phyloP scores from a whole-genome alignment of 495 filamentous ascomycete species.

The Penicillium coffeae region DNA sequence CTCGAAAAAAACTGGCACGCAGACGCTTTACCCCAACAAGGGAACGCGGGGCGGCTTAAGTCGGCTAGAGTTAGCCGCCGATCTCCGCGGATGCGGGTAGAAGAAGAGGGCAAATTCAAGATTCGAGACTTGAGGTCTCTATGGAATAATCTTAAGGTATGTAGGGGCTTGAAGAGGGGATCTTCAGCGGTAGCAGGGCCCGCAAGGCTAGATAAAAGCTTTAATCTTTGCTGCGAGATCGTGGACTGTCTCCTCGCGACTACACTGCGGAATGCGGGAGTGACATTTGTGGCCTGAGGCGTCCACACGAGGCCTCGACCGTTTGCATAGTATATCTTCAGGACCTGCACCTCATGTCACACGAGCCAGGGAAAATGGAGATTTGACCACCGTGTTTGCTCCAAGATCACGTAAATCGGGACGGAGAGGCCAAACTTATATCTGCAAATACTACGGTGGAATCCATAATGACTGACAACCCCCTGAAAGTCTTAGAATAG shows the following conservation, averaged over 20 bases:
- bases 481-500: no score
- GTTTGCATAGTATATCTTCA: conserved; percentile 9
- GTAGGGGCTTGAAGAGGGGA: neutral
- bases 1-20: conserved; percentile 6
- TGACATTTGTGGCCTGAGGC: conserved; percentile 15
- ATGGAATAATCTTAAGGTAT: no score
- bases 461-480: no score
- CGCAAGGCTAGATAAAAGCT: no score
- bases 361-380: neutral
- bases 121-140: no score
- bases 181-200: neutral
- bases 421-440: no score
- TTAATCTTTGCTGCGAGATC: no score
- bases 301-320: conserved; percentile 5
- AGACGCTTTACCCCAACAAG: conserved; percentile 17
- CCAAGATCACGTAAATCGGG: no score
- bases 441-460: no score
- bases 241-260: no score
- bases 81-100: conserved; percentile 19
- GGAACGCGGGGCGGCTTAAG: conserved; percentile 16
- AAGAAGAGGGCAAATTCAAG: neutral
- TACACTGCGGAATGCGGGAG: conserved; percentile 1
- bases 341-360: neutral
- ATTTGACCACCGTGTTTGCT: no score
- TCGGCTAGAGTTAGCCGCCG: conserved; percentile 17